Percentiles rank a stretch among this genome's conserved stretches.
phyloP scores from a whole-genome alignment of 345 rosid species.

The Acer saccharum region DNA sequence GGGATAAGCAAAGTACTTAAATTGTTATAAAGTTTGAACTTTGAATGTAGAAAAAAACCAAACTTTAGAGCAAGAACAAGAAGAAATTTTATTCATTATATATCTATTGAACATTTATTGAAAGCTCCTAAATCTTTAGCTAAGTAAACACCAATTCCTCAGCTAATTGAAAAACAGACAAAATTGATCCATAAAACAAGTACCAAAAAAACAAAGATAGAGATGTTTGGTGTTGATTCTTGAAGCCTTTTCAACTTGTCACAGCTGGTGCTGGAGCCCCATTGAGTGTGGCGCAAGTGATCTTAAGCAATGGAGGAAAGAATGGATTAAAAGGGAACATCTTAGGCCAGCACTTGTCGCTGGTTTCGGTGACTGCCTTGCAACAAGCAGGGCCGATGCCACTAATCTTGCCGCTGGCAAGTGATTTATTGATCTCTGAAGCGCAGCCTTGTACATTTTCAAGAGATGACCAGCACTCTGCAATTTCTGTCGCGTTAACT shows the following conservation, averaged over 20 bases:
- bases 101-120: too few species aligned
- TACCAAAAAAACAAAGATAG: too few species aligned
- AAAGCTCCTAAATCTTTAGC: too few species aligned
- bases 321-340: constrained; percentile 2
- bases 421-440: background rate
- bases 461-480: constrained; percentile 8
- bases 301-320: constrained; percentile 4
- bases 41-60: too few species aligned
- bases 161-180: too few species aligned
- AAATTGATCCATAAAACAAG: too few species aligned
- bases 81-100: too few species aligned
- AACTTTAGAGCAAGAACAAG: too few species aligned
- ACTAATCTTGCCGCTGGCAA: background rate
- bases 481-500: background rate
- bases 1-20: too few species aligned
- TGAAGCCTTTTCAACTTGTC: background rate
- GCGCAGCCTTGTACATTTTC: background rate
- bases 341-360: constrained; percentile 11
- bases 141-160: too few species aligned
- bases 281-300: background rate
- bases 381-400: constrained; percentile 6
- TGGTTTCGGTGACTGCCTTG: background rate
- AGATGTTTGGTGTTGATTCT: background rate
- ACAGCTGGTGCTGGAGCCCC: background rate
- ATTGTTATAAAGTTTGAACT: too few species aligned